Evolutionary conservation across 2,329 filamentous ascomycete species (phyloP).

Genomic region (Aspergillus phoenicis): DNA sequence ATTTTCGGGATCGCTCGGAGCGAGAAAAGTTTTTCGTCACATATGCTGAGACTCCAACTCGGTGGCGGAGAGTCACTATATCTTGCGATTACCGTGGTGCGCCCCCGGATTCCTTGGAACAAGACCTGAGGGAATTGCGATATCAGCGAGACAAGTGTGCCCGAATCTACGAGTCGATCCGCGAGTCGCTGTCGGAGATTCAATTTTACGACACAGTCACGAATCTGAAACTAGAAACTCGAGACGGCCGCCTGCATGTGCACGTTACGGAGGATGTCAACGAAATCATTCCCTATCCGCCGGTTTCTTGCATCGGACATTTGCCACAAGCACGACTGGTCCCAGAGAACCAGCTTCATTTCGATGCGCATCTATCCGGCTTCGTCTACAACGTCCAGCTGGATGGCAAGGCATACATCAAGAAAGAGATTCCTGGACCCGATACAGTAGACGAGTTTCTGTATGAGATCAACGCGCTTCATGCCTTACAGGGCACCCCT

Average conservation of each 20-base stretch:
- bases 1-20: slow-evolving; percentile 89
- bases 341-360: slow-evolving; percentile 75
- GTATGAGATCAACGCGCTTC: slow-evolving; percentile 96
- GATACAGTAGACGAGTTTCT: slow-evolving; percentile 95
- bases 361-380: slow-evolving; percentile 91
- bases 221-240: slow-evolving; percentile 90
- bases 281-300: slow-evolving; percentile 88
- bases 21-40: slow-evolving; percentile 98
- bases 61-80: slow-evolving; percentile 87
- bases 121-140: slow-evolving; percentile 73
- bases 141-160: slow-evolving; percentile 91
- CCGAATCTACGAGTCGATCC: slow-evolving; percentile 91
- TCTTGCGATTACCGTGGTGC: slow-evolving; percentile 89
- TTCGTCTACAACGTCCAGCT: slow-evolving; percentile 94
- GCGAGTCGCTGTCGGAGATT: slow-evolving; percentile 88
- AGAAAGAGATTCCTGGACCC: slow-evolving; percentile 96
- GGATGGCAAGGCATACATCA: slow-evolving; percentile 72
- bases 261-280: slow-evolving; percentile 97
- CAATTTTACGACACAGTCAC: slow-evolving; percentile 96
- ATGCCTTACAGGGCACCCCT: slow-evolving; percentile 69
- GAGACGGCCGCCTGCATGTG: slow-evolving; percentile 83
- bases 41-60: slow-evolving; percentile 75
- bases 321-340: slow-evolving; percentile 54
- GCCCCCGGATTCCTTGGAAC: slow-evolving; percentile 78
- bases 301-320: slow-evolving; percentile 72